These are phyloP conservation scores for Solanum ahanhuiri DNA, from an alignment of 257 asterid species.

Conservation along the genomic window DNA sequence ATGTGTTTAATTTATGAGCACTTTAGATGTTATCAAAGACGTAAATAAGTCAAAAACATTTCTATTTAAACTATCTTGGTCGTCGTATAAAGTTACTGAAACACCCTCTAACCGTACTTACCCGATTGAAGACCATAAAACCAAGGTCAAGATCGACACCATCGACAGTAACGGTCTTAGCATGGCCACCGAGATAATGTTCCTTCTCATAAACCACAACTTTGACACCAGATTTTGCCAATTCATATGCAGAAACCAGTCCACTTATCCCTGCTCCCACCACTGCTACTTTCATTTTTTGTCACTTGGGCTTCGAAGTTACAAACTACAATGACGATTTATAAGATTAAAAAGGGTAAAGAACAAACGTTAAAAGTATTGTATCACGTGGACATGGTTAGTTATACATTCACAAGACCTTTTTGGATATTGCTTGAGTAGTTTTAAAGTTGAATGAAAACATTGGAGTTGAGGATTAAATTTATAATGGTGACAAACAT, in stretches of 20 bases:
- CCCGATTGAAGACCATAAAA: slow-evolving; percentile 66
- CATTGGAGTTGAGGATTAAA: neutral
- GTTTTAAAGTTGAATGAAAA: too few species aligned
- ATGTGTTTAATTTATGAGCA: neutral
- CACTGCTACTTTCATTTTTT: slow-evolving; percentile 12
- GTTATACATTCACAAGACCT: neutral
- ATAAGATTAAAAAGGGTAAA: neutral
- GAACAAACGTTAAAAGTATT: too few species aligned
- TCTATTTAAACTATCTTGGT: neutral
- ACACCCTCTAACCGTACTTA: neutral
- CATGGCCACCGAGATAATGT: slow-evolving; percentile 27
- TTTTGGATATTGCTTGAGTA: neutral
- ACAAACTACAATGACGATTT: neutral
- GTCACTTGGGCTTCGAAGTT: neutral
- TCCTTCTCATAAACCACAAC: slow-evolving; percentile 75
- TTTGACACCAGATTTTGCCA: slow-evolving; percentile 43
- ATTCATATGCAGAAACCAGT: slow-evolving; percentile 45
- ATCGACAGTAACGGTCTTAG: neutral
- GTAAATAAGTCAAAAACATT: neutral
- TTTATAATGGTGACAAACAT: neutral
- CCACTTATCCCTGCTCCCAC: slow-evolving; percentile 81
- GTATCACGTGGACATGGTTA: neutral
- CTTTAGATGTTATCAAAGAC: neutral
- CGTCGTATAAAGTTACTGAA: neutral
- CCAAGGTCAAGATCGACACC: slow-evolving; percentile 56